Conservation (phyloP, 225 moss, liverwort and hornwort species). For the Marchantia paleacea region DNA sequence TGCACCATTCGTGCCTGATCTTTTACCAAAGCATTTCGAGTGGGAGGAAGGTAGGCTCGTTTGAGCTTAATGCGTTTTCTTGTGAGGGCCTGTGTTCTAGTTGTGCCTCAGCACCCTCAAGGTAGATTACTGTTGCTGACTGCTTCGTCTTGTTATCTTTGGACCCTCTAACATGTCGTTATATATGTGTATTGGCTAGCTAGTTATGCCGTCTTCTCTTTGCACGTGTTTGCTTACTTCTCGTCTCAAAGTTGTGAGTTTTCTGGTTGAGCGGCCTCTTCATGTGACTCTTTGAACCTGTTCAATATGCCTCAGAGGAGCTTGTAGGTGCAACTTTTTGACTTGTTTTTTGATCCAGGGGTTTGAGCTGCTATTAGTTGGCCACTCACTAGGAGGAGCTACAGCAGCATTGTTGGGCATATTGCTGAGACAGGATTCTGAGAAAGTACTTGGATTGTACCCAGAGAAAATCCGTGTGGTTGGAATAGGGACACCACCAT, state of each 20-base stretch:
- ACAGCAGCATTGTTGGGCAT: slow-evolving; percentile 71
- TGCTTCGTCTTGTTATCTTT: neutral
- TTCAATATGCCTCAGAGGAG: neutral
- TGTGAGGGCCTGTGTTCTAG: neutral
- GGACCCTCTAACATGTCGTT: neutral
- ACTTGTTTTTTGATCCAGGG: slow-evolving; percentile 47
- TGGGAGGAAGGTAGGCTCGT: too few relatives aligned
- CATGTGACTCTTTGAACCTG: neutral
- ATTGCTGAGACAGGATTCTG: slow-evolving; percentile 59
- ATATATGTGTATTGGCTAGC: too few relatives aligned
- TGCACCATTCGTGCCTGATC: too few relatives aligned
- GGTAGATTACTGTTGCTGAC: neutral
- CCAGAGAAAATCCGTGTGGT: slow-evolving; percentile 64
- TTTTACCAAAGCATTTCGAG: too few relatives aligned
- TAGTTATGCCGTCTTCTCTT: too few relatives aligned
- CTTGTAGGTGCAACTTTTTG: neutral
- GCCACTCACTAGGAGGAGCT: slow-evolving; percentile 89
- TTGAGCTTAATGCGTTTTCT: neutral
- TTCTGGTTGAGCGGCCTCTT: too few relatives aligned
- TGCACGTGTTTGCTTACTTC: too few relatives aligned
- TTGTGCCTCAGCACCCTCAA: neutral
- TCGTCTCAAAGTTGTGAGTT: too few relatives aligned
- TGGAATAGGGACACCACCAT: slow-evolving; percentile 81
- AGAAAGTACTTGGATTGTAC: slow-evolving; percentile 55
- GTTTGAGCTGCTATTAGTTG: slow-evolving; percentile 66